Evolutionary conservation across 345 rosid genomes (phyloP).

Genomic region (Aquilaria sinensis): DNA sequence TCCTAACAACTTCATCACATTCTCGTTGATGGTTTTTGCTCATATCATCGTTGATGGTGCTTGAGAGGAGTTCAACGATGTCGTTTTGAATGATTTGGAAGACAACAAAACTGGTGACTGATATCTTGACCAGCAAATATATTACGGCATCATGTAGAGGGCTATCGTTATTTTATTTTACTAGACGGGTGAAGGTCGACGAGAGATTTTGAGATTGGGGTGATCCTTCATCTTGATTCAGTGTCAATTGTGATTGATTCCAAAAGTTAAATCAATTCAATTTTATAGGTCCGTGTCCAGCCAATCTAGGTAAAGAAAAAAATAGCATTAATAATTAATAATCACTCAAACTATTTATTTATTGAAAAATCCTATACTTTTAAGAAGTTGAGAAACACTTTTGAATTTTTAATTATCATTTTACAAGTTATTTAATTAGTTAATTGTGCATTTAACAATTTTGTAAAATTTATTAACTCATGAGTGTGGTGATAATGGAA

Average conservation of each 20-base stretch:
- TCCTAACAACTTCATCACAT: constrained; percentile 58
- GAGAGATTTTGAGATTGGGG: constrained; percentile 25
- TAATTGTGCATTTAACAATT: no score
- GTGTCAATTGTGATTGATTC: constrained; percentile 47
- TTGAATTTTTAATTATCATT: no score
- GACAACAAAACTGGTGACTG: constrained; percentile 41
- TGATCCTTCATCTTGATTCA: constrained; percentile 38
- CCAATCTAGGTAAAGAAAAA: no score
- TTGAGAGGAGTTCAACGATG: background rate
- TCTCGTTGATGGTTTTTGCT: constrained; percentile 37
- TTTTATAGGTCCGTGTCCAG: constrained; percentile 11
- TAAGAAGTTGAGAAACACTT: no score
- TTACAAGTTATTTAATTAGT: no score
- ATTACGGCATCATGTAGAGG: constrained; percentile 42
- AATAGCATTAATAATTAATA: no score
- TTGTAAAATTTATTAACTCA: no score
- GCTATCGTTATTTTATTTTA: constrained; percentile 27
- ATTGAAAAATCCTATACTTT: no score
- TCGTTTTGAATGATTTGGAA: constrained; percentile 26
- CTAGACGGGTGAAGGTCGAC: background rate
- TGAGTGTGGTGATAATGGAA: no score
- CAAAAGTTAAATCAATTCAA: constrained; percentile 46
- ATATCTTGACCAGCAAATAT: constrained; percentile 42
- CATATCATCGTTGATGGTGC: background rate
- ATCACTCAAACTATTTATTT: no score